Percentiles rank a stretch among this genome's conserved stretches.
Conservation (phyloP, 129 eudicot species). For the Mikania micrantha region DNA sequence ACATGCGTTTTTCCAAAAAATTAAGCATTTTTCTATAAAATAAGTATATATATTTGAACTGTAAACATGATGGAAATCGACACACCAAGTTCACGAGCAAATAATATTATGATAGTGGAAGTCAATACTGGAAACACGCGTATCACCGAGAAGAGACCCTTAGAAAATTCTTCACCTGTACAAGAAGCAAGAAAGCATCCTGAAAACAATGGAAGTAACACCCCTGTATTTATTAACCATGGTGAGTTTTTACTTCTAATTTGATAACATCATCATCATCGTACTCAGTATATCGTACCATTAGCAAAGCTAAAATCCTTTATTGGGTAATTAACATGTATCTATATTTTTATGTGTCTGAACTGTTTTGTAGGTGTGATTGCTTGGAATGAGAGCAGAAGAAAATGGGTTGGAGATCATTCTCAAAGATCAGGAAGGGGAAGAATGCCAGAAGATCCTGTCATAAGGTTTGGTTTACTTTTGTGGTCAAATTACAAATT, state of each 20-base stretch:
- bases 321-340: too few relatives aligned
- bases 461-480: slow-evolving; percentile 45
- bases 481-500: not conserved
- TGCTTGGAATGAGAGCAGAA: slow-evolving; percentile 65
- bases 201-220: slow-evolving; percentile 35
- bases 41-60: not conserved
- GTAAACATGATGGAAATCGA: slow-evolving; percentile 34
- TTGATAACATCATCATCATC: too few relatives aligned
- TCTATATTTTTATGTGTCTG: too few relatives aligned
- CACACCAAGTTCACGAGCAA: slow-evolving; percentile 18
- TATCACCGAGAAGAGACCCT: slow-evolving; percentile 36
- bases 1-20: not conserved
- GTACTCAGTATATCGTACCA: too few relatives aligned
- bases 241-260: slow-evolving; percentile 40
- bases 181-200: slow-evolving; percentile 41
- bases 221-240: slow-evolving; percentile 48
- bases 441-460: slow-evolving; percentile 53
- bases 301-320: too few relatives aligned
- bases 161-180: slow-evolving; percentile 26
- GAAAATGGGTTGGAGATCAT: slow-evolving; percentile 59
- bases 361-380: slow-evolving; percentile 35
- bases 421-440: slow-evolving; percentile 35
- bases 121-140: slow-evolving; percentile 36
- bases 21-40: not conserved
- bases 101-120: slow-evolving; percentile 47